Conservation (phyloP, 305 asterid genomes). For the Withania somnifera region DNA sequence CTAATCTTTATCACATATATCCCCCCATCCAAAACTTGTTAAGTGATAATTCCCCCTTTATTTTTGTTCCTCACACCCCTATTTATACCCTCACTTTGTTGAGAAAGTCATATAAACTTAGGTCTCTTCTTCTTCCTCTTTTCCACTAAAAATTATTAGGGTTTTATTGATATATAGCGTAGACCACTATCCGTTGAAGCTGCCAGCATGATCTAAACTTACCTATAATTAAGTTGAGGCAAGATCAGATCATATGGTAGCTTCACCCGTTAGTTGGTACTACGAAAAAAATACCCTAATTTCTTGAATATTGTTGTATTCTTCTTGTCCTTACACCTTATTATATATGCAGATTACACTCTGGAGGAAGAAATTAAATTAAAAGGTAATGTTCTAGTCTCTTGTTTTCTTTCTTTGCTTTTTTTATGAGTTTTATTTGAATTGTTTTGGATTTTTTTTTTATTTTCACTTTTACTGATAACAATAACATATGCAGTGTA, state of each 20-base stretch:
- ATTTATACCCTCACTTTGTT: slow-evolving; percentile 44
- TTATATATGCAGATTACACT: background rate
- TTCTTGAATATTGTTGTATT: too few relatives aligned
- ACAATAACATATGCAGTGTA: too few relatives aligned
- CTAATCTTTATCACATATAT: slow-evolving; percentile 14
- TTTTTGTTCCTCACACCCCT: slow-evolving; percentile 24
- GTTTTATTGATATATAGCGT: slow-evolving; percentile 13
- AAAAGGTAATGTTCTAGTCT: background rate
- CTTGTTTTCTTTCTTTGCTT: background rate
- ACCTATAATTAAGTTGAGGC: slow-evolving; percentile 17
- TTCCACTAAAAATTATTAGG: background rate
- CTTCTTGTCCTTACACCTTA: too few relatives aligned
- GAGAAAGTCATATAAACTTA: background rate
- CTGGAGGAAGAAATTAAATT: background rate
- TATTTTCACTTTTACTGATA: too few relatives aligned
- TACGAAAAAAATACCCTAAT: slow-evolving; percentile 29
- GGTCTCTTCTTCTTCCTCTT: background rate
- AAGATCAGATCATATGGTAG: slow-evolving; percentile 84
- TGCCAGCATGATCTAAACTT: slow-evolving; percentile 97
- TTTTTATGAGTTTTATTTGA: background rate
- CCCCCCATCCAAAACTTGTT: background rate
- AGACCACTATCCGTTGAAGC: slow-evolving; percentile 71
- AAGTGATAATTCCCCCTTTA: too few relatives aligned
- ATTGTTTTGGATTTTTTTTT: background rate
- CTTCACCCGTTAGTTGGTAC: slow-evolving; percentile 62